Evolutionary conservation across 2,329 filamentous ascomycete species (phyloP).

Genomic region (Cladosporium austrohemisphaericum): DNA sequence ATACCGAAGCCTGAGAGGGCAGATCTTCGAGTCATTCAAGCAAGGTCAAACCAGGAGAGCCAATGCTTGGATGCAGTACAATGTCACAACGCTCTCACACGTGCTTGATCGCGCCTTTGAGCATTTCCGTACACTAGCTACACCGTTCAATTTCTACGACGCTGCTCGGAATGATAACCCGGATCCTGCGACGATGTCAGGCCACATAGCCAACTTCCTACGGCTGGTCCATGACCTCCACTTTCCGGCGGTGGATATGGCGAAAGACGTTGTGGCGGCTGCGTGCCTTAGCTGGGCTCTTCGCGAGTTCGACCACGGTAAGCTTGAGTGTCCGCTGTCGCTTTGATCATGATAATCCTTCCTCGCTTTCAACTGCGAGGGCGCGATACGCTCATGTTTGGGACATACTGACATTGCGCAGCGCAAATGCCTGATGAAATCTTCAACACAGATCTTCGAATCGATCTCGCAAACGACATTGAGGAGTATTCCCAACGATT

Average conservation of each 20-base stretch:
- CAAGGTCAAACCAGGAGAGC: not conserved
- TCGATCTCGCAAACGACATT: not conserved
- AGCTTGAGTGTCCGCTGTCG: too few species aligned
- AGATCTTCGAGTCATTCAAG: not conserved
- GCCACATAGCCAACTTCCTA: not conserved
- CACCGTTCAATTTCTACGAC: not conserved
- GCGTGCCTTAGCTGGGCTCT: not conserved
- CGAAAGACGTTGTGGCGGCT: not conserved
- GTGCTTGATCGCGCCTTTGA: not conserved
- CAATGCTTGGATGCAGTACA: not conserved
- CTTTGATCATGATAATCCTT: too few species aligned
- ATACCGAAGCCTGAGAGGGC: not conserved
- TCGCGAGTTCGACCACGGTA: not conserved
- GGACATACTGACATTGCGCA: not conserved
- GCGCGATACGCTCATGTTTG: too few species aligned
- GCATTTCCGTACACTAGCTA: not conserved
- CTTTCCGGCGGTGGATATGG: not conserved
- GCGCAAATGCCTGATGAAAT: not conserved
- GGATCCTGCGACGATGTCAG: not conserved
- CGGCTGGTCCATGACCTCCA: not conserved
- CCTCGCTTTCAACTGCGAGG: too few species aligned
- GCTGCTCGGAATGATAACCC: not conserved
- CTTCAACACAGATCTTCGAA: not conserved
- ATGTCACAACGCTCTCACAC: not conserved
- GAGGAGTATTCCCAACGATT: not conserved